Evolutionary conservation across 192 early-diverging fungal species (phyloP), one percentile per base, ranked within the genome.

Genomic region (Coemansia umbellata): DNA sequence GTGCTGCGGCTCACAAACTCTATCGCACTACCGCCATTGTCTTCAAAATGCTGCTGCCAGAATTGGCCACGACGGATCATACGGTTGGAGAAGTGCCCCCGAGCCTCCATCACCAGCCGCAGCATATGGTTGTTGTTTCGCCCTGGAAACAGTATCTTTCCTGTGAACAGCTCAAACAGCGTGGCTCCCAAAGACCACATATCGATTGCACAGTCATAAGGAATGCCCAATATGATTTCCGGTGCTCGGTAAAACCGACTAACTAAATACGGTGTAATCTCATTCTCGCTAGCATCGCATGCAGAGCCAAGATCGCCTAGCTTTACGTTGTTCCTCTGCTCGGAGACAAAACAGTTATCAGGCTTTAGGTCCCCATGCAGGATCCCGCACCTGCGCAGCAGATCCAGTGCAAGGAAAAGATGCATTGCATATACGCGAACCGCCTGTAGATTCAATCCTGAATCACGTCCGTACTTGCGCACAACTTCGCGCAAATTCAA

Each of bases 291-390:
- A 8, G 85, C 87, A 52, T 95, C 91, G 18, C 87, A 90, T 10
- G 94, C 96, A 0, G 87, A 90, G 22, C 96, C 96, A 58, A 98
- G 79, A 78, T 98, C 96, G 59, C 91, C 92, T 39, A 98, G 82
- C 67, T 95, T 96, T 5, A 95, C 76, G 2, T 79, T 77, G 47
- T 81, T 90, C 54, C 90, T 85, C 52, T 78, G 72, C 54, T 91
- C 91, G 8, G 84, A 86, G 3, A 93, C 94, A 49, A 98, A 78
- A 58, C 97, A 91, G 70, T 98, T 98, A 60, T 98, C 96, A 1
- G 96, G 96, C 64, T 98, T 98, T 73, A 98, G 91, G 65, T 98
- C 96, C 37, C 93, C 91, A 59, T 98, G 96, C 8, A 97, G 56
- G 13, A 98, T 78, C 19, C 84, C 84, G 68, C 86, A 86, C 60